Evolutionary conservation across 768 basidiomycete species (phyloP), one percentile per base, ranked within the genome.

Genomic region (Mycena haematopus): DNA sequence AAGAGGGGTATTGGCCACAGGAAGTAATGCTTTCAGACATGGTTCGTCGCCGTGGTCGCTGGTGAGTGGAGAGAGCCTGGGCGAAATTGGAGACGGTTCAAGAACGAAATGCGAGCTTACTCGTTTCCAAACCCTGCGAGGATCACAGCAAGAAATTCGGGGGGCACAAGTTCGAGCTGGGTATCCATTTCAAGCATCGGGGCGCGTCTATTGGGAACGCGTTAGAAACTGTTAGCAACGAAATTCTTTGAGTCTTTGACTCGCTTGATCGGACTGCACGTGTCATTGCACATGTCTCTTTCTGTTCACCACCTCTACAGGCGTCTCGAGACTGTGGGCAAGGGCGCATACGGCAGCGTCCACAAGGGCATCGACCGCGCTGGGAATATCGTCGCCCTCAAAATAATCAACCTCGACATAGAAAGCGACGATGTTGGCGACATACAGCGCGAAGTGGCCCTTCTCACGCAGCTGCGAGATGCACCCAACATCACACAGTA

Each of bases 321-420:
- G 73, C 89, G 93, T 71, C 86, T 96, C 44, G 93, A 96, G 75
- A 90, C 93, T n/a, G 84, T 96, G 35, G 96, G 96, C 33, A 95
- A 94, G 76, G 96, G 96, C 64, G 92, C 95, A 1, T 98, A 95
- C 76, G 96, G 97, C 47, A 93, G 94, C 10, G 96, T 99, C 15
- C 93, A 96, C 80, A 93, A 91, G 73, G 96, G 94, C 15, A 80
- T 88, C 57, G 91, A 99, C 69, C 83, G 89, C 0, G 90, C 93
- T 0, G 93, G 93, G 21, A 91, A 92, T 58, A 83, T 95, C 58
- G 93, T 99, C 35, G 97, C 96, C 19, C 88, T 99, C 79, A 99
- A 99, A 79, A 96, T 99, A 75, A 98, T 99, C 80, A 93, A 99
- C 77, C 89, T 99, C 68, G 97, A 99, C 77, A 96, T 91, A 25